Conservation (phyloP, 78 protist genomes). For the Chrysochromulina parva region DNA sequence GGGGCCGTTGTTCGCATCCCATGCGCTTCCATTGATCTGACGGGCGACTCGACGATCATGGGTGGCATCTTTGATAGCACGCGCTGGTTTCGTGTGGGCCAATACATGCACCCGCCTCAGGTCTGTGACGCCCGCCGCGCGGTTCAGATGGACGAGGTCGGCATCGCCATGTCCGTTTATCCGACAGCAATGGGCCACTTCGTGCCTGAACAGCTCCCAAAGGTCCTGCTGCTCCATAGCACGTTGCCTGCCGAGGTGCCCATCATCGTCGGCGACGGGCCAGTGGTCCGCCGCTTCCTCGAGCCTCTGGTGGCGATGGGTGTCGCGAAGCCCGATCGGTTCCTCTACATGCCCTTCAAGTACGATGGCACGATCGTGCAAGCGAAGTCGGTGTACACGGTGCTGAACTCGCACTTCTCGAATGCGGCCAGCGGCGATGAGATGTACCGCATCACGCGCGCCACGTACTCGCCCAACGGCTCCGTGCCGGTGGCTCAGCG, state of each 20-base stretch:
- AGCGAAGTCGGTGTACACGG: background rate
- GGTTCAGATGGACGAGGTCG: no score
- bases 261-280: background rate
- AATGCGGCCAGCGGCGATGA: background rate
- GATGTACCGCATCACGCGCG: background rate
- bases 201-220: background rate
- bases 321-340: background rate
- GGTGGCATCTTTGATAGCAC: no score
- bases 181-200: background rate
- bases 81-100: no score
- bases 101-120: no score
- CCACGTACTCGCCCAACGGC: no score
- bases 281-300: background rate
- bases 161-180: no score
- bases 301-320: background rate
- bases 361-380: background rate
- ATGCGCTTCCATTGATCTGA: no score
- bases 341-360: background rate
- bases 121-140: no score
- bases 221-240: background rate
- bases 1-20: no score
- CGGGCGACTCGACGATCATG: no score
- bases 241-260: background rate
- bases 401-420: background rate
- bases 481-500: no score